A percentile compares a stretch with the other conserved stretches of the same genome.
Conservation (phyloP, 2,329 filamentous ascomycete species). For the Stachybotrys chartarum region DNA sequence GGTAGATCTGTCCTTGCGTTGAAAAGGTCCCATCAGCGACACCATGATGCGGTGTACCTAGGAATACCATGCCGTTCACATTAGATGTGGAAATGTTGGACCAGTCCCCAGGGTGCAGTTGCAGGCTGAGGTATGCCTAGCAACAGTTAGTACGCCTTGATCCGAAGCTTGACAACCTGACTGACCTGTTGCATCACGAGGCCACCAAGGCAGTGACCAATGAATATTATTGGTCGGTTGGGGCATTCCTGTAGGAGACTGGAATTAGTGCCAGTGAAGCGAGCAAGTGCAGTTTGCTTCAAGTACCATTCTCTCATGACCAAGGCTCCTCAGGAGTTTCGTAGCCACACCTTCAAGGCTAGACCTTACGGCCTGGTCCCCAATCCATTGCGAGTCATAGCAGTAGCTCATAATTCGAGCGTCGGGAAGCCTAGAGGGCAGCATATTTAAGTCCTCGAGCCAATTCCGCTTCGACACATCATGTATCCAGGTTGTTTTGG, state of each 20-base stretch:
- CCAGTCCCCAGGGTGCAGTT: not conserved
- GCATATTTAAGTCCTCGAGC: conserved; percentile 4
- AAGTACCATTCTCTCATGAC: not conserved
- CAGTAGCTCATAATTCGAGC: conserved; percentile 6
- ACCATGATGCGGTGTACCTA: conserved; percentile 6
- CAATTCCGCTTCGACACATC: conserved; percentile 2
- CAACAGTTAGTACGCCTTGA: not conserved
- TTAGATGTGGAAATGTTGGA: not conserved
- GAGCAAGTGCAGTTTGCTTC: not conserved
- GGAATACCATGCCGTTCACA: conserved; percentile 5
- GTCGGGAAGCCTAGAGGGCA: conserved; percentile 3
- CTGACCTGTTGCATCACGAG: conserved; percentile 6
- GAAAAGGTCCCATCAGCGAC: not conserved
- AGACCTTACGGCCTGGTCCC: conserved; percentile 2
- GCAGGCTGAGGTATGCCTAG: not conserved
- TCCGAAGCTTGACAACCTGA: not conserved
- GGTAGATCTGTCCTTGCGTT: not conserved
- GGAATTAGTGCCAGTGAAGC: not conserved
- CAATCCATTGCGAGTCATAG: conserved; percentile 8
- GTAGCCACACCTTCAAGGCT: conserved; percentile 2
- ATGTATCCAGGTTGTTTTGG: conserved; percentile 4
- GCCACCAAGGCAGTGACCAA: conserved; percentile 9
- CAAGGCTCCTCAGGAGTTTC: not conserved
- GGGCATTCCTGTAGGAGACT: conserved; percentile 1
- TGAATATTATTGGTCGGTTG: conserved; percentile 5